These are phyloP conservation scores for Kodamaea arcana DNA, from an alignment of 1,139 yeast species.

Conservation along the genomic window DNA sequence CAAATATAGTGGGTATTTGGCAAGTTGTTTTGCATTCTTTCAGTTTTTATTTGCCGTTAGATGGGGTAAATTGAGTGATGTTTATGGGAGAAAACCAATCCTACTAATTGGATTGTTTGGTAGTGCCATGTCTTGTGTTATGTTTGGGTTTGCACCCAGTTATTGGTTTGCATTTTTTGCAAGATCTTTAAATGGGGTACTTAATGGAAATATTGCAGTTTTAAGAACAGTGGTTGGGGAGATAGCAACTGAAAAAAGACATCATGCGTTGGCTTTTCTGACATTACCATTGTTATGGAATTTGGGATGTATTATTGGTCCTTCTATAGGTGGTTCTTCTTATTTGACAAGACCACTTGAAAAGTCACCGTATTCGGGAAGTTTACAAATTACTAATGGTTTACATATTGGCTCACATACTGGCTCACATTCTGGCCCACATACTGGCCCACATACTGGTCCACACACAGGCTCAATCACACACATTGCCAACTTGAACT, in stretches of 20 bases:
- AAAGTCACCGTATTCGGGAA: conserved; percentile 7
- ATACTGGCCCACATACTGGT: not conserved
- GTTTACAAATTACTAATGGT: not conserved
- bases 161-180: conserved; percentile 32
- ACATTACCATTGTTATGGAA: conserved; percentile 34
- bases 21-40: conserved; percentile 34
- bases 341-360: conserved; percentile 30
- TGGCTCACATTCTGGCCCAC: not conserved
- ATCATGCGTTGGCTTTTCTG: conserved; percentile 36
- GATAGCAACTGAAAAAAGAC: conserved; percentile 32
- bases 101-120: conserved; percentile 30
- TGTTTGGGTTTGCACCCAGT: conserved; percentile 34
- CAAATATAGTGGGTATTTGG: conserved; percentile 35
- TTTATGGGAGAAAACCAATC: conserved; percentile 31
- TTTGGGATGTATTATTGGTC: conserved; percentile 30
- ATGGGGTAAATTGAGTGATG: conserved; percentile 34
- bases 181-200: conserved; percentile 30
- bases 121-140: conserved; percentile 23
- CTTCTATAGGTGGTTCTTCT: conserved; percentile 51
- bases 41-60: conserved; percentile 36
- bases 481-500: no score
- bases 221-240: conserved; percentile 38
- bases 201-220: conserved; percentile 37
- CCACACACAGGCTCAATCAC: not conserved
- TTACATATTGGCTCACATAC: not conserved